These are phyloP conservation scores for Dioscorea dumetorum DNA, from an alignment of 106 monocot species.

Conservation along the genomic window DNA sequence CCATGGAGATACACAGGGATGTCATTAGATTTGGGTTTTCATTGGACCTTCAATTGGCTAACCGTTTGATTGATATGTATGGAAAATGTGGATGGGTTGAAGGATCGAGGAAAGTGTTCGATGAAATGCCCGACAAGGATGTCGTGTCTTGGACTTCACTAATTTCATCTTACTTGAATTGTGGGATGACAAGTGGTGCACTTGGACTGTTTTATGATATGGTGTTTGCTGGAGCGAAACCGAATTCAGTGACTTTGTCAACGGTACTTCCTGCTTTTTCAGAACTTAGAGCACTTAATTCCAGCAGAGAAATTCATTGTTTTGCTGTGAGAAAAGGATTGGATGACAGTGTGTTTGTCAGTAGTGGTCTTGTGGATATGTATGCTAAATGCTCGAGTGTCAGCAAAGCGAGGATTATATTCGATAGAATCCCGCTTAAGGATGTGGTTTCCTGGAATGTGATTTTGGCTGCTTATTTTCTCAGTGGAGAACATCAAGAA, in stretches of 20 bases:
- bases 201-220: constrained; percentile 35
- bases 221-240: constrained; percentile 17
- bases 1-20: constrained; percentile 46
- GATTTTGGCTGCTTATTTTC: constrained; percentile 52
- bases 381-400: constrained; percentile 41
- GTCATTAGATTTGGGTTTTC: constrained; percentile 30
- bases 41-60: constrained; percentile 32
- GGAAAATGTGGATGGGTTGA: constrained; percentile 45
- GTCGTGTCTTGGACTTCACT: constrained; percentile 65
- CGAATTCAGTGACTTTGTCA: constrained; percentile 53
- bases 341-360: constrained; percentile 31
- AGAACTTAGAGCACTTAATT: constrained; percentile 16
- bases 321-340: constrained; percentile 36
- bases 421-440: constrained; percentile 32
- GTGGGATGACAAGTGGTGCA: constrained; percentile 18
- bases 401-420: constrained; percentile 30
- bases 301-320: constrained; percentile 45
- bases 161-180: constrained; percentile 23
- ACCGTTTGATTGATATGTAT: constrained; percentile 57
- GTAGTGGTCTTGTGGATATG: constrained; percentile 40
- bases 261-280: constrained; percentile 38
- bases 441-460: constrained; percentile 58
- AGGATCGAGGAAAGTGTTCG: constrained; percentile 37
- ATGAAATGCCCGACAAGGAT: constrained; percentile 30
- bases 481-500: constrained; percentile 31